A percentile compares a stretch with the other conserved stretches of the same genome.
These are phyloP conservation scores for Acacia concinna DNA, from an alignment of 331 rosid genomes.

Conservation along the genomic window DNA sequence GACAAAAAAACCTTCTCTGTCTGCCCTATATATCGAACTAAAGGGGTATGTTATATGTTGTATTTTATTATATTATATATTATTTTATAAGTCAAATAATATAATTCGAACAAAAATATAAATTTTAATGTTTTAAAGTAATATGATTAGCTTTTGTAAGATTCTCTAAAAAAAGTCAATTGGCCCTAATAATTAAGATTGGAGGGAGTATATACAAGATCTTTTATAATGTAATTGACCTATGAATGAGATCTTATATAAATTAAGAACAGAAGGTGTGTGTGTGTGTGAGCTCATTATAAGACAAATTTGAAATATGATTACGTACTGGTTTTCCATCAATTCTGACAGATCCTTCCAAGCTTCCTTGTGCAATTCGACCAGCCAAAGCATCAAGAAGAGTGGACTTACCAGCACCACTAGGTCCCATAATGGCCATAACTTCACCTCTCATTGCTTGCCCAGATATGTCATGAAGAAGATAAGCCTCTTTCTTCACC, in stretches of 20 bases:
- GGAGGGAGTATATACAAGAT: too few relatives aligned
- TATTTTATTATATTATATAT: too few relatives aligned
- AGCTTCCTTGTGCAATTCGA: conserved; percentile 81
- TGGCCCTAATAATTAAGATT: too few relatives aligned
- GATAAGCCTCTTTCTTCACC: conserved; percentile 73
- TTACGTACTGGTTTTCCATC: conserved; percentile 66
- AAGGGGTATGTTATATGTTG: too few relatives aligned
- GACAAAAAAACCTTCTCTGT: too few relatives aligned
- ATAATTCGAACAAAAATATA: too few relatives aligned
- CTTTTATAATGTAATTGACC: background rate
- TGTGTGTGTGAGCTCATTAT: background rate
- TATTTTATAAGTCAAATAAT: too few relatives aligned
- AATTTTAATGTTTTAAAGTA: too few relatives aligned
- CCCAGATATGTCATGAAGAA: conserved; percentile 83
- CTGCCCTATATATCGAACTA: too few relatives aligned
- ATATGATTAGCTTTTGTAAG: too few relatives aligned
- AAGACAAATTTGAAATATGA: background rate
- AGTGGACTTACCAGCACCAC: conserved; percentile 97
- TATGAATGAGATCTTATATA: background rate
- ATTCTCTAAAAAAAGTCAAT: too few relatives aligned
- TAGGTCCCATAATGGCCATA: conserved; percentile 93
- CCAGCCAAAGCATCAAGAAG: conserved; percentile 91
- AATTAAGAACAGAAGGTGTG: background rate
- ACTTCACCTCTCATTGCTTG: conserved; percentile 75
- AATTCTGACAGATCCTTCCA: conserved; percentile 75